Base-by-base conservation (phyloP, 2,329 filamentous ascomycete species). In the Monosporascus ibericus region DNA sequence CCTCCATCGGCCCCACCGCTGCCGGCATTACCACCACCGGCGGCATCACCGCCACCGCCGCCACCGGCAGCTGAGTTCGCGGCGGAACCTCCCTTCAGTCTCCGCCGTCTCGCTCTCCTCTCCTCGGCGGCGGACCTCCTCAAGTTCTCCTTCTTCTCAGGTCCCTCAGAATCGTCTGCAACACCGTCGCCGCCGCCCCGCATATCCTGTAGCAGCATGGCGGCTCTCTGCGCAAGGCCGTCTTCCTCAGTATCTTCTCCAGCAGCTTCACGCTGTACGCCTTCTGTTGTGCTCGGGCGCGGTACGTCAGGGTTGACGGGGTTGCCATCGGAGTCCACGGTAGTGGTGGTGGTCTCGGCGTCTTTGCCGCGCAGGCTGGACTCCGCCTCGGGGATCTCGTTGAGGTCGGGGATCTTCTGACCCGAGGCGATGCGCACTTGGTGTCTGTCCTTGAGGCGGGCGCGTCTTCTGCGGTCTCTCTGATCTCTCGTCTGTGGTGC, bases 401-500 rank as follows among this genome's bases (percentile, higher is more conserved):
- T 75, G 50, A 77, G 61, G 53, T 95, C 90, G 2, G 88, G 89
- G n/a, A 95, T 87, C 64, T 92, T 82, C 64, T 96, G 90, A 8
- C 92, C 92, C 18, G 87, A 92, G 17, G 92, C 90, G 49, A 96
- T 82, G 55, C 92, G 88, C 34, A 94, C 88, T 71, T 95, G 89
- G 66, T 96, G 90, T 27, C 86, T 81, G 65, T 96, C 92, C 80
- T 95, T 95, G 61, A 97, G 80, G 51, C 92, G 81, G 39, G 92
- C 91, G 59, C 92, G 84, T 53, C 92, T 84, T 57, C 94, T 84
- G 61, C 91, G 84, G 69, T 97, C 94, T 65, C 92, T 83, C 69
- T 95, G 88, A 68, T 96, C 92, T 68, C 89, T 81, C 27, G 89
- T 84, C 72, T 96, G 90, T 30, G 94, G 92, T 52, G 92, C 92